Evolutionary conservation across 192 early-diverging fungal genomes (phyloP).

Genomic region (Backusella parvicylindrica): DNA sequence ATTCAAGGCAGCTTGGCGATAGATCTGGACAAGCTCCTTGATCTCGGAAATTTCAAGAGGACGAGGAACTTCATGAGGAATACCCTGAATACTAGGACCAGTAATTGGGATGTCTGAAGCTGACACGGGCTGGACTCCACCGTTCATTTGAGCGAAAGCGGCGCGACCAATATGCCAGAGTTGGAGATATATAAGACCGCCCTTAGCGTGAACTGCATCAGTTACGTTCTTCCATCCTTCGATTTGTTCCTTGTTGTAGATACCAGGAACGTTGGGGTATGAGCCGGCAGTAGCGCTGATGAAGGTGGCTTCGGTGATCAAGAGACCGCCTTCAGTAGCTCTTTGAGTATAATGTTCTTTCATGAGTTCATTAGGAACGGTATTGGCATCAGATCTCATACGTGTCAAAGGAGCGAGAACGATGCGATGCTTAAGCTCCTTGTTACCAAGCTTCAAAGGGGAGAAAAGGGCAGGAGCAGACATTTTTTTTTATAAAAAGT

Average conservation of each 20-base stretch:
- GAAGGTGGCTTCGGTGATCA: conserved; percentile 12
- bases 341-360: neutral
- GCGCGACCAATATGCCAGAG: conserved; percentile 43
- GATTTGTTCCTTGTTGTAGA: conserved; percentile 36
- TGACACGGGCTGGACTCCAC: neutral
- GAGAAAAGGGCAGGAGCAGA: conserved; percentile 9
- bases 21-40: conserved; percentile 53
- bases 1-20: conserved; percentile 58
- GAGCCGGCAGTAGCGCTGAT: conserved; percentile 1
- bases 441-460: conserved; percentile 12
- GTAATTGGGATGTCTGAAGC: conserved; percentile 19
- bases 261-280: conserved; percentile 31
- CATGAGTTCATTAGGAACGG: conserved; percentile 5
- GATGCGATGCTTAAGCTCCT: neutral
- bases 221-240: conserved; percentile 50
- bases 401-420: conserved; percentile 21
- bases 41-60: conserved; percentile 69
- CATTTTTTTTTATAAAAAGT: neutral
- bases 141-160: neutral
- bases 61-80: conserved; percentile 40
- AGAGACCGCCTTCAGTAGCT: conserved; percentile 13
- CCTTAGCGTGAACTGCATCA: conserved; percentile 52
- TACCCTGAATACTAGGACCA: neutral
- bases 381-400: neutral
- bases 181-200: conserved; percentile 52